Percentiles rank a stretch among this genome's conserved stretches.
Evolutionary conservation across 225 moss, liverwort and hornwort species (phyloP).

Genomic region (Pseudisothecium myosuroides): DNA sequence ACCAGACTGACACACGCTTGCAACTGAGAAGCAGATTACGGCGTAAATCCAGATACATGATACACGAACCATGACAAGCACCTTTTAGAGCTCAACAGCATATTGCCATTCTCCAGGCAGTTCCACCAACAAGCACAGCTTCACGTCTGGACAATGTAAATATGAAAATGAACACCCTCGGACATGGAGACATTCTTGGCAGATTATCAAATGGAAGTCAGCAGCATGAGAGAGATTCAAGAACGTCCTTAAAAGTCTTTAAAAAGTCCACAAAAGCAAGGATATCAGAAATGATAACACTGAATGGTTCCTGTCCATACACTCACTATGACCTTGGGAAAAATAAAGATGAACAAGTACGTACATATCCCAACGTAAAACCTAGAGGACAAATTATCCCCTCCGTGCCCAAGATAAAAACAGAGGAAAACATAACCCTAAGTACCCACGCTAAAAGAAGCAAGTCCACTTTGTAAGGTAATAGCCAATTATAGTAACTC

Average conservation of each 20-base stretch:
- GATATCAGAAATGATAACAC: neutral
- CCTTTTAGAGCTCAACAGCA: slow-evolving; percentile 43
- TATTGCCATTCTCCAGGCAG: slow-evolving; percentile 45
- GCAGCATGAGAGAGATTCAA: neutral
- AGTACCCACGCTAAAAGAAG: neutral
- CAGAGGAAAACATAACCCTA: neutral
- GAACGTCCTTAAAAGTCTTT: neutral
- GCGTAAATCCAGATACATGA: slow-evolving; percentile 14
- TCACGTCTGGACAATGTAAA: slow-evolving; percentile 36
- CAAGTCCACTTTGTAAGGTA: neutral
- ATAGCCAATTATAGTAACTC: neutral
- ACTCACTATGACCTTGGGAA: neutral
- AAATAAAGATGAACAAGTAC: neutral
- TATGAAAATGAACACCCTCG: slow-evolving; percentile 31
- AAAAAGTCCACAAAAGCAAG: neutral
- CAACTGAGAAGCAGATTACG: slow-evolving; percentile 1
- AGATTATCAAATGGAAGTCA: neutral
- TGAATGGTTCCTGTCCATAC: neutral
- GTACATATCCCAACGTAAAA: neutral
- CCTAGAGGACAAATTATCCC: neutral
- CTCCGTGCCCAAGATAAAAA: neutral
- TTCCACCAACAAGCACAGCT: slow-evolving; percentile 44
- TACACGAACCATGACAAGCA: slow-evolving; percentile 37
- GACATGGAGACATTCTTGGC: slow-evolving; percentile 10
- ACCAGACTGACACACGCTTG: slow-evolving; percentile 3